These are phyloP conservation scores for Colletotrichum viniferum DNA, from an alignment of 2,329 filamentous ascomycete species.

Conservation along the genomic window DNA sequence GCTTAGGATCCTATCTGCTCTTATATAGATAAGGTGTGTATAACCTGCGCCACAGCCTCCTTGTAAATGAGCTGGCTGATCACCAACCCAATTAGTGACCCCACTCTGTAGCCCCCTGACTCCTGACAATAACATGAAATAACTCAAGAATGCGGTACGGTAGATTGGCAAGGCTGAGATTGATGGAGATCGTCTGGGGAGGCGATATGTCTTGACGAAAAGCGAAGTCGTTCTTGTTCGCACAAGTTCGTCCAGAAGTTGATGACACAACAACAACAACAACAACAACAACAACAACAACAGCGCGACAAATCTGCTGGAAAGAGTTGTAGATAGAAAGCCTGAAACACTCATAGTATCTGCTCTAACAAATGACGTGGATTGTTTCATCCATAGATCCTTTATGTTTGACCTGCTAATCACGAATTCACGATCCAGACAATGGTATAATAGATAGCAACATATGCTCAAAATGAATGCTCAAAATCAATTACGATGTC, in stretches of 20 bases:
- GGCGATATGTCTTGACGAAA: fast-evolving
- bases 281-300: neutral
- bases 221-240: neutral
- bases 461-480: neutral
- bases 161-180: neutral
- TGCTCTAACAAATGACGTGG: fast-evolving
- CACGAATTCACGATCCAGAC: neutral
- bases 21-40: neutral
- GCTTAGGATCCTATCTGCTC: no score
- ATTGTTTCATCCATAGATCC: neutral
- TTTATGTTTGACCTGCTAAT: neutral
- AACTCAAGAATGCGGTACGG: neutral
- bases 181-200: neutral
- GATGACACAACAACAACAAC: neutral
- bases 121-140: neutral
- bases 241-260: neutral
- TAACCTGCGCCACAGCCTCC: neutral
- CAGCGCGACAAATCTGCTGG: neutral
- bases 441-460: neutral
- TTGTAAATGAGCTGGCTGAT: neutral
- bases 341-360: fast-evolving
- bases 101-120: neutral
- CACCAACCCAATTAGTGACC: neutral
- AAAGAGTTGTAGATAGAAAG: neutral
- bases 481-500: neutral